Evolutionary conservation across 192 early-diverging fungal species (phyloP).

Genomic region (Diversispora epigaea): DNA sequence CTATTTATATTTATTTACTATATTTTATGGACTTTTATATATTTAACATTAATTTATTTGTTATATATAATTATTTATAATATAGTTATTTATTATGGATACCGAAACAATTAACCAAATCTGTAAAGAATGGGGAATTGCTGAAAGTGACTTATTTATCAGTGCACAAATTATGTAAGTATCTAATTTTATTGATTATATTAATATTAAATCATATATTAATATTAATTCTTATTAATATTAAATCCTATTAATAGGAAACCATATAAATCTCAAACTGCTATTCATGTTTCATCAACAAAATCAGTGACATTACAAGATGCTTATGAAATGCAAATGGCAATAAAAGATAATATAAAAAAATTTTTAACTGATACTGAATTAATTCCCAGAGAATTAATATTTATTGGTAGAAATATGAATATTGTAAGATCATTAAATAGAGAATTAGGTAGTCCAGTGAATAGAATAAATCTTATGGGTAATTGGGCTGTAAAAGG

Average conservation of each 20-base stretch:
- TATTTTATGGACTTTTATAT: too few species aligned
- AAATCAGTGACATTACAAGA: constrained; percentile 48
- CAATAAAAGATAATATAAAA: constrained; percentile 69
- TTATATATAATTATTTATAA: neutral
- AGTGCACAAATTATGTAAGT: constrained; percentile 34
- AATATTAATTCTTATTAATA: too few species aligned
- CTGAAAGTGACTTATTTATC: constrained; percentile 62
- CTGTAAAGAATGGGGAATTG: constrained; percentile 68
- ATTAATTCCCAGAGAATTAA: constrained; percentile 80
- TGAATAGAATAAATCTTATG: constrained; percentile 86
- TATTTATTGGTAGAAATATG: constrained; percentile 88
- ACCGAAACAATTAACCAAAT: constrained; percentile 61
- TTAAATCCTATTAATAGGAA: constrained; percentile 51
- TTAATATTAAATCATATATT: too few species aligned
- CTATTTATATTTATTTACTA: neutral
- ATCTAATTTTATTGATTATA: too few species aligned
- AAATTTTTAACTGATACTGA: constrained; percentile 71
- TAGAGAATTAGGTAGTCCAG: constrained; percentile 78
- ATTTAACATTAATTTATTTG: neutral
- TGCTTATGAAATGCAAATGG: constrained; percentile 72
- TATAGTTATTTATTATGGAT: constrained; percentile 48
- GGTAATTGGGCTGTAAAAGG: constrained; percentile 73
- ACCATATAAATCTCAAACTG: constrained; percentile 59
- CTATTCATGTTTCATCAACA: constrained; percentile 44
- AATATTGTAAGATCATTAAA: constrained; percentile 85